Evolutionary conservation across 164 flowering plant genomes (phyloP), one percentile per base, ranked within the genome.

Genomic region (Vitis amurensis): DNA sequence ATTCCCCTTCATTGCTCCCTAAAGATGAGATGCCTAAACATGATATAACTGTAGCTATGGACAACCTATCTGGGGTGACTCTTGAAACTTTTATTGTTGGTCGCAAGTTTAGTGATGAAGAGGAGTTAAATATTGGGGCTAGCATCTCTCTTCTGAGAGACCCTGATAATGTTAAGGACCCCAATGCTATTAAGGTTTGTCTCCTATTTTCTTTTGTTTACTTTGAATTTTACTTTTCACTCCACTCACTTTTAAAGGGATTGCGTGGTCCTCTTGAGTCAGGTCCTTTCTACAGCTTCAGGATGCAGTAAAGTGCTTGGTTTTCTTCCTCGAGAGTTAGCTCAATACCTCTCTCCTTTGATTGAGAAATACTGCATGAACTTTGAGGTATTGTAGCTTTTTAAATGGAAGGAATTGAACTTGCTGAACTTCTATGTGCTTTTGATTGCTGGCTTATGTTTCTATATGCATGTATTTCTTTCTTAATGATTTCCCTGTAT

Each of bases 21-120:
- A 71, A 70, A 12, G 23, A 23, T 64, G 73, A 71, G 70, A 70
- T 57, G 58, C 66, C 73, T 27, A 60, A 59, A 47, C 44, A 16
- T 71, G 76, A 64, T 31, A 61, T 29, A n/a, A 67, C 13, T 63
- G 12, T 68, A 49, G 73, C 58, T 59, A 9, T 55, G 14, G 78
- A 72, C 73, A 84, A 77, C 44, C 59, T 73, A 50, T 71, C 73
- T 52, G 77, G 71, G 61, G 66, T 48, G 31, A 37, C 70, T 71
- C 81, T 94, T 55, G 76, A 83, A 53, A 92, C 98, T 37, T 86
- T 76, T 71, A 89, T 94, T 78, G 99, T 94, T 64, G 99, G 97
- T 9, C 89, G 94, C 19, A 86, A 71, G 70, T 92, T 83, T 81
- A 72, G 78, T 70, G 85, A 83, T 71, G 81, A 77, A 72, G 76